Conservation (phyloP, 2,329 filamentous ascomycete species). For the Neofusicoccum parvum region DNA sequence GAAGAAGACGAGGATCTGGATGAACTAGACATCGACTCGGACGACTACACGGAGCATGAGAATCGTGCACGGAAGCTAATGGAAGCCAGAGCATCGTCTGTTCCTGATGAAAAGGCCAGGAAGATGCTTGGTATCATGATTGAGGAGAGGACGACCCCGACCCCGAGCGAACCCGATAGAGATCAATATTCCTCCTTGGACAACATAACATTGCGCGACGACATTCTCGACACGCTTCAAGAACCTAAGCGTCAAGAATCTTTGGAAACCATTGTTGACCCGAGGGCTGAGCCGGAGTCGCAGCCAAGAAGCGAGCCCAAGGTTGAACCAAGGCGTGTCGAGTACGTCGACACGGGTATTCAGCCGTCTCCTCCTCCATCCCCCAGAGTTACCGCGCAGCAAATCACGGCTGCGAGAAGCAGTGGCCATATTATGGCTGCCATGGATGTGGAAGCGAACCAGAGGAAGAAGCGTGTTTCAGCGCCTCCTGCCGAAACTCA, state of each 20-base stretch:
- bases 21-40: conserved; percentile 65
- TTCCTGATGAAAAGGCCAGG: conserved; percentile 49
- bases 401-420: conserved; percentile 28
- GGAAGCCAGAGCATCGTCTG: conserved; percentile 45
- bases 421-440: conserved; percentile 21
- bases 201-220: background rate
- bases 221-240: background rate
- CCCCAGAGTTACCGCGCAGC: conserved; percentile 51
- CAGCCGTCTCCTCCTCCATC: conserved; percentile 85
- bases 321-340: conserved; percentile 34
- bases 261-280: background rate
- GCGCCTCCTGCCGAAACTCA: conserved; percentile 31
- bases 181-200: conserved; percentile 26
- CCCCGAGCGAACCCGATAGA: conserved; percentile 19
- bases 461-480: conserved; percentile 68
- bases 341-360: conserved; percentile 74
- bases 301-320: background rate
- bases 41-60: conserved; percentile 55
- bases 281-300: background rate
- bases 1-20: conserved; percentile 62
- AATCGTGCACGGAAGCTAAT: conserved; percentile 41
- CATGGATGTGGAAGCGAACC: conserved; percentile 68
- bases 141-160: background rate
- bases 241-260: conserved; percentile 5
- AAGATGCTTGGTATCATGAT: conserved; percentile 45